Evolutionary conservation across 495 filamentous ascomycete species (phyloP), one percentile per base, ranked within the genome.

Genomic region (Penicillium lividum): DNA sequence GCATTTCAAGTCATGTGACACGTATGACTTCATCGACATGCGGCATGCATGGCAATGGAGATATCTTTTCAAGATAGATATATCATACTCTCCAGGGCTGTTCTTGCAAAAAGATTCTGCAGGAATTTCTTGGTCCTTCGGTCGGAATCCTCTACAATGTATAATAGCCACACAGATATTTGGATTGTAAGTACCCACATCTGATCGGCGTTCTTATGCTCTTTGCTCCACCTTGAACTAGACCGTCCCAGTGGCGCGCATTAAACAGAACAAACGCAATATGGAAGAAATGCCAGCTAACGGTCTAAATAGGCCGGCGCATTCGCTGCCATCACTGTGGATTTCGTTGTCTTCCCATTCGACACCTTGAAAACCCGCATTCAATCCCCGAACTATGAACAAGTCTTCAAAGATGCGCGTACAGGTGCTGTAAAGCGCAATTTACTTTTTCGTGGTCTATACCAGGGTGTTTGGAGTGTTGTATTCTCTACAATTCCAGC

Each of bases 401-500:
- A 75, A 1, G 80, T 86, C 11, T 93, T 89, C 70, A 81, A 75
- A 49, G 62, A 84, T 68, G 72, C 74, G 9, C 72, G 79, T 0
- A 83, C 78, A 13, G 76, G 81, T 22, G 75, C 76, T 2, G 68
- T 86, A 27, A 84, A 80, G 36, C 71, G 80, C 38, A 67, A 77
- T 30, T 65, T 82, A 0, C 77, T 91, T 6, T 90, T 92, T 56
- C 78, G 80, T 5, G 92, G 93, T 0, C 63, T 96, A 13, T 96
- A 97, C 64, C 92, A 96, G 72, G 92, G 93, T 5, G 83, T 96
- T 7, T 91, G 91, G 51, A 93, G 89, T 66, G 89, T 96, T 3
- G 86, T 96, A 5, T 70, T 97, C n/a, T 87, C 90, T 8, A 96
- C 93, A 0, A 80, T 96, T 27, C 93, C 93, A 5, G 89, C 91